Evolutionary conservation across 2,329 filamentous ascomycete genomes (phyloP), one percentile per base, ranked within the genome.

Genomic region (Aureobasidium vineae): DNA sequence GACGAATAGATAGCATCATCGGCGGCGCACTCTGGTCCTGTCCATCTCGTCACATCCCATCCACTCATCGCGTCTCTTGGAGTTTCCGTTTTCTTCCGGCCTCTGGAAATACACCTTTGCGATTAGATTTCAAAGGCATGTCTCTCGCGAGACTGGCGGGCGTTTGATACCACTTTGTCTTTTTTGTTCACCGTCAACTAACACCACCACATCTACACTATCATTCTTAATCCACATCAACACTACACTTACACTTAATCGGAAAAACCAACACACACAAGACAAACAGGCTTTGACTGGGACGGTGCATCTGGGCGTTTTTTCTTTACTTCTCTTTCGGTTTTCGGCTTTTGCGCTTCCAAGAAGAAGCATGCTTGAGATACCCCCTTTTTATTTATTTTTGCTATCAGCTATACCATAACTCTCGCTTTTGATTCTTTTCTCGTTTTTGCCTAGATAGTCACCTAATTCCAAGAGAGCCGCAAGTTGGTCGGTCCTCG

Each of bases 71-170:
- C 59, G 26, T 40, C 31, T 26, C 28, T 52, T 36, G 59, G 59
- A 38, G 43, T 36, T 7, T 40, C 26, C n/a, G 5, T 16, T 40
- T 49, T 49, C 16, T 36, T n/a, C n/a, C 26, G 3, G 15, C 38
- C 43, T 3, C 36, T 47, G 57, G 33, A 38, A 40, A 63, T 63
- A 63, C 33, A 52, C 28, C 59, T 45, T 31, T 50, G 59, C 59
- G 45, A 50, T 23, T 63, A 63, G 59, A 63, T 63, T 52, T 52
- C 59, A 15, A n/a, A 52, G 23, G 49, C 43, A 61, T 63, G 31
- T 63, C 45, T 63, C 59, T 41, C 59, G 11, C 59, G 59, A 63
- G 59, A 63, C 59, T 52, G 59, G 59, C 45, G 59, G 43, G 45
- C 59, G 59, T 50, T 63, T 52, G 59, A 63, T 52, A 63, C 59